Conservation (phyloP, 2,329 filamentous ascomycete genomes). For the Boeremia lycopersici region DNA sequence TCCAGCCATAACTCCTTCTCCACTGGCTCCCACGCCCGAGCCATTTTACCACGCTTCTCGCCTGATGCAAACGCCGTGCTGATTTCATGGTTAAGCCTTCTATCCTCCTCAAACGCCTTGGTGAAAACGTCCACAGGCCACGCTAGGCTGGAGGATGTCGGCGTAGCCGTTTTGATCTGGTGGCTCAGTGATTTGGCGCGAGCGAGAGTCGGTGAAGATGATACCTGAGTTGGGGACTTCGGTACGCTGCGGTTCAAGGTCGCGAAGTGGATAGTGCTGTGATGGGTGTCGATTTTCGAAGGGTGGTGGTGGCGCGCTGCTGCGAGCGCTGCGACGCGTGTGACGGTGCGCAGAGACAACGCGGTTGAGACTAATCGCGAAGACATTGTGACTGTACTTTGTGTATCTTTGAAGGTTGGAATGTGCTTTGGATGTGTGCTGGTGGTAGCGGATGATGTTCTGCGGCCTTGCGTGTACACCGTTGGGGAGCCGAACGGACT, state of each 20-base stretch:
- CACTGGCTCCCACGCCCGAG: not conserved
- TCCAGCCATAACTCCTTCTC: slow-evolving; percentile 8
- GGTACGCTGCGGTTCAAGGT: not conserved
- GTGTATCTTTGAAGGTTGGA: not conserved
- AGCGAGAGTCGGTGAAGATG: not conserved
- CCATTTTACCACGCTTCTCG: not conserved
- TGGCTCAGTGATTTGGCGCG: slow-evolving; percentile 1
- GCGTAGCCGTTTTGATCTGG: not conserved
- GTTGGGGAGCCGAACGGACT: slow-evolving; percentile 13
- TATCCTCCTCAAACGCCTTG: not conserved
- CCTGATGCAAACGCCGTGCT: not conserved
- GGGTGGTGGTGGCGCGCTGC: not conserved
- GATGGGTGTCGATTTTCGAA: not conserved
- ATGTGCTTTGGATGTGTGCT: not conserved
- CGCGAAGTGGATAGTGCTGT: not conserved
- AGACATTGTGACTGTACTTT: not conserved
- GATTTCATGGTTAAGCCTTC: not conserved
- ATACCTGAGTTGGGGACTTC: not conserved
- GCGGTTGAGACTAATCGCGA: not conserved
- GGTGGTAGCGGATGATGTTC: not conserved
- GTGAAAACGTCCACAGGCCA: not conserved
- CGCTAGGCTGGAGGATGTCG: not conserved
- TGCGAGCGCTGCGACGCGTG: not conserved
- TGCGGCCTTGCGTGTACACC: not conserved
- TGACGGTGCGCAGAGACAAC: not conserved